Conservation (phyloP, 2,329 filamentous ascomycete species). For the Lachnellula hyalina region DNA sequence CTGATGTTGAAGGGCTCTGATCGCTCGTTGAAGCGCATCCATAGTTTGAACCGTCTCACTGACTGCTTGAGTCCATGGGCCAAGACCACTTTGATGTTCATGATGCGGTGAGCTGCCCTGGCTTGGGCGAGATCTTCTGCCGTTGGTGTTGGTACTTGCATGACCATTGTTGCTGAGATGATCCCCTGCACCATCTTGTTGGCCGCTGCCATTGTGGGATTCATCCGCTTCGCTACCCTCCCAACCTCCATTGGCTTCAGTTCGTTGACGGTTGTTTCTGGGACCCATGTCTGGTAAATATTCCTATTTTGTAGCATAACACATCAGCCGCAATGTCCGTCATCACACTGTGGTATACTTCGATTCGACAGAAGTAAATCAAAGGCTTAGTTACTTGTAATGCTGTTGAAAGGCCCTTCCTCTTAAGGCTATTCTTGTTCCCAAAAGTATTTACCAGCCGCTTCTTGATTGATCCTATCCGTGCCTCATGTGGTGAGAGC, state of each 20-base stretch:
- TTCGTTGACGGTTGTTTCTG: constrained; percentile 2
- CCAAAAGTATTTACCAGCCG: background rate
- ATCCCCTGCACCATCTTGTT: background rate
- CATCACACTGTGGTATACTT: background rate
- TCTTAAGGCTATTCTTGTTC: constrained; percentile 1
- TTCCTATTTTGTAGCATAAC: background rate
- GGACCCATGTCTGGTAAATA: background rate
- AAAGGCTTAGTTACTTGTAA: constrained; percentile 1
- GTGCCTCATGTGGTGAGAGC: constrained; percentile 6
- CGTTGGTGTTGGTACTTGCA: background rate
- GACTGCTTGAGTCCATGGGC: background rate
- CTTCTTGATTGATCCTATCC: constrained; percentile 3
- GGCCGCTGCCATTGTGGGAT: background rate
- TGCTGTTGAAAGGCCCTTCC: background rate
- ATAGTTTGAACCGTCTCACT: background rate
- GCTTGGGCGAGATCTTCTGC: background rate
- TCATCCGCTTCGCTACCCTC: constrained; percentile 6
- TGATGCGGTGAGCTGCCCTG: constrained; percentile 3
- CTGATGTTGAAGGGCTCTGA: background rate
- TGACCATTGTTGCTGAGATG: constrained; percentile 5
- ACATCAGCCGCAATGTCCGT: constrained; percentile 1
- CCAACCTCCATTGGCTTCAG: constrained; percentile 2
- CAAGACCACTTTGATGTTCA: constrained; percentile 5
- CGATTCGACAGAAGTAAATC: too few relatives aligned
- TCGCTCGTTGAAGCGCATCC: background rate